Base-by-base conservation (phyloP, 257 asterid species). In the Forsythia suspensa region DNA sequence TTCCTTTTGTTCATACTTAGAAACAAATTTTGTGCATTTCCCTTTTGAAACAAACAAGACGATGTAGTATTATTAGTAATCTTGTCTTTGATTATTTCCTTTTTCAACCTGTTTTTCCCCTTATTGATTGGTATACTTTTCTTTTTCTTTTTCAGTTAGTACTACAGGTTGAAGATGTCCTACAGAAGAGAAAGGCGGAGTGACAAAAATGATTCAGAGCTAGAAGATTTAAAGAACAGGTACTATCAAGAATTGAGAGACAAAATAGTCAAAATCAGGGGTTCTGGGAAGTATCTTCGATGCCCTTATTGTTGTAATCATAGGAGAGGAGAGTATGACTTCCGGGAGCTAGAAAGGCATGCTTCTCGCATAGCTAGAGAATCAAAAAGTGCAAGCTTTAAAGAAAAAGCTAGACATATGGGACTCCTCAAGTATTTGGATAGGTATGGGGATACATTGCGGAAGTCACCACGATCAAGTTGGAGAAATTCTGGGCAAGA, bases 391-490 rank as follows among this genome's bases (percentile, higher is more conserved):
- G 91, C 96, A 12, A 90, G 84, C 82, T 79, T 85, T 21, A 71
- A 86, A 74, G 94, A 89, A 42, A 89, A 78, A 85, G 98, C 93
- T 74, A 88, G 80, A 78, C 98, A 94, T 79, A 76, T 84, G 76
- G 98, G 91, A 37, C 78, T 94, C 78, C 87, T 85, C 6, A 88
- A 84, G 81, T 94, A 91, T 82, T 85, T 94, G 89, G 90, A 86
- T 72, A 74, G 92, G 72, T 88, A 80, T 76, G 88, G 84, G 63
- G 81, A 80, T 65, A 36, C 78, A 73, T 57, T 61, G 76, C 51
- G 70, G 78, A 81, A 72, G 61, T 10, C 76, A 66, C 75, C 83
- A 8, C 74, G 20, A 69, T 65, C 88, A 44, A 80, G 42, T 44
- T 80, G 82, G 85, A 81, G 82, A 81, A 82, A 78, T 73, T 81